Conservation (phyloP, 768 basidiomycete genomes). For the Agrocybe pediades region DNA sequence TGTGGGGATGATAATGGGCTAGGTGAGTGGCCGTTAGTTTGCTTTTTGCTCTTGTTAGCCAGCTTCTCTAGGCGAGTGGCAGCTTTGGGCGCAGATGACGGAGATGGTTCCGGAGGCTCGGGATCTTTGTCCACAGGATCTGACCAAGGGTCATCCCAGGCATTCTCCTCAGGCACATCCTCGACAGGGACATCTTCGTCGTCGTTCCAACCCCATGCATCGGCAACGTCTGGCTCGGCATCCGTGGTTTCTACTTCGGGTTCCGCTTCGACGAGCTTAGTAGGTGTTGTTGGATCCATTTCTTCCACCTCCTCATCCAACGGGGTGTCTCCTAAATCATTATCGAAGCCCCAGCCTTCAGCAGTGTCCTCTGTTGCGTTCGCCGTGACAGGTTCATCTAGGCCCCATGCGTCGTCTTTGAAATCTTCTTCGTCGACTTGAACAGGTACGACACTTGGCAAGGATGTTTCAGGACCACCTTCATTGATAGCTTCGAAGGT, state of each 20-base stretch:
- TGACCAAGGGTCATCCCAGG: slow-evolving; percentile 76
- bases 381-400: slow-evolving; percentile 28
- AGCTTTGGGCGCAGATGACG: slow-evolving; percentile 38
- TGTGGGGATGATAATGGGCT: slow-evolving; percentile 20
- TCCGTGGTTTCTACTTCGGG: slow-evolving; percentile 14
- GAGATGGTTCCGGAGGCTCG: slow-evolving; percentile 31
- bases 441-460: slow-evolving; percentile 30
- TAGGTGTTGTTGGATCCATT: slow-evolving; percentile 12
- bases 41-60: slow-evolving; percentile 55
- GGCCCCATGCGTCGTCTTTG: slow-evolving; percentile 38
- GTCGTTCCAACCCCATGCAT: slow-evolving; percentile 82
- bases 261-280: slow-evolving; percentile 12
- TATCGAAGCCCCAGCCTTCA: slow-evolving; percentile 53
- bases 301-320: slow-evolving; percentile 6
- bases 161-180: slow-evolving; percentile 39
- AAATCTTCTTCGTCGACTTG: slow-evolving; percentile 33
- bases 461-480: slow-evolving; percentile 28
- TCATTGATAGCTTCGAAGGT: slow-evolving; percentile 46
- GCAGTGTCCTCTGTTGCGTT: slow-evolving; percentile 26
- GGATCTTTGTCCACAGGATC: slow-evolving; percentile 37
- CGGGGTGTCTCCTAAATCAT: slow-evolving; percentile 33
- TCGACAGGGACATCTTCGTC: slow-evolving; percentile 41
- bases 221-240: slow-evolving; percentile 45
- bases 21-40: slow-evolving; percentile 32
- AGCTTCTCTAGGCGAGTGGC: slow-evolving; percentile 58